Evolutionary conservation across 148 eudicot species (phyloP).

Genomic region (Vaccinium darrowii): DNA sequence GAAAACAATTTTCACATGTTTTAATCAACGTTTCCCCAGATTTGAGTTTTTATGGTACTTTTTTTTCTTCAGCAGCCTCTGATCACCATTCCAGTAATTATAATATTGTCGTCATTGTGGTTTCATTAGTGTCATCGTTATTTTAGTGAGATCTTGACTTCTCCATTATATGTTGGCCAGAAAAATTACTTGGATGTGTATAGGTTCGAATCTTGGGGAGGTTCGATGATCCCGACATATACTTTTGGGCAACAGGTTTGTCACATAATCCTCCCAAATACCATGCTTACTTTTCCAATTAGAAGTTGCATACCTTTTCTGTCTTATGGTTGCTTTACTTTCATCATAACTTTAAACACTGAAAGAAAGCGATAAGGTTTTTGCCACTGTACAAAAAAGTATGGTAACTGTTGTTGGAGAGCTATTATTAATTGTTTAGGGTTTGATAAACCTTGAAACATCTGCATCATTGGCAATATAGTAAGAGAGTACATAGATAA

Average conservation of each 20-base stretch:
- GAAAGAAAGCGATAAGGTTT: background rate
- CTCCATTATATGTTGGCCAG: conserved; percentile 39
- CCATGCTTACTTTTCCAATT: background rate
- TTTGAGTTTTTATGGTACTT: background rate
- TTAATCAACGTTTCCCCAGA: background rate
- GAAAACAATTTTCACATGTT: background rate
- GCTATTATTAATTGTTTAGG: background rate
- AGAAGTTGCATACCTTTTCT: background rate
- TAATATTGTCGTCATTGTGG: background rate
- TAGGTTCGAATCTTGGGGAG: conserved; percentile 88
- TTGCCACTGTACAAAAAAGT: background rate
- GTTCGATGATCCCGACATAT: conserved; percentile 81
- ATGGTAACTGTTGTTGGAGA: background rate
- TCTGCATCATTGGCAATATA: background rate
- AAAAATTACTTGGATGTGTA: conserved; percentile 93
- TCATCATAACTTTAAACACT: background rate
- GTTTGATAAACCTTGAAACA: background rate
- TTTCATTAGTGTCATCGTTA: background rate
- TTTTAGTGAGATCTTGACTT: conserved; percentile 19
- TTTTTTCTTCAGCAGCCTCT: background rate
- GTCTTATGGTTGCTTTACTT: background rate
- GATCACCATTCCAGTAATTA: background rate
- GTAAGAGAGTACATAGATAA: background rate
- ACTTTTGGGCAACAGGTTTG: conserved; percentile 79
- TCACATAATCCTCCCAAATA: conserved; percentile 11